A percentile compares a stretch with the other conserved stretches of the same genome.
Conservation (phyloP, 2,329 filamentous ascomycete species). For the Teratosphaeria gauchensis region DNA sequence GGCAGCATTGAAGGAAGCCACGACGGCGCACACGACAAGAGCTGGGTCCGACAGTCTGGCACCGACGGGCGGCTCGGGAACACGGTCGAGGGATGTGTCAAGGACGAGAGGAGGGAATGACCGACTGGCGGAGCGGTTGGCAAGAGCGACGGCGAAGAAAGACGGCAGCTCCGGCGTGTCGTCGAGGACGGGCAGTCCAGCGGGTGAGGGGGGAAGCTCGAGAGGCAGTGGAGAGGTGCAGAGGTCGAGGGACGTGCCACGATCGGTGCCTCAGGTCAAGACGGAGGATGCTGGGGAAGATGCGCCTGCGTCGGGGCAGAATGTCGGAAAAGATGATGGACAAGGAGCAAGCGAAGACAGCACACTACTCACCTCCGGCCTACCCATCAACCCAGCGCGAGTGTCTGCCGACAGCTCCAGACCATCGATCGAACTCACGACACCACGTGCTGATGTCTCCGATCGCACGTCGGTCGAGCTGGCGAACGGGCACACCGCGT, state of each 20-base stretch:
- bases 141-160: conserved; percentile 74
- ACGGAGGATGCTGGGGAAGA: background rate
- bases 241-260: conserved; percentile 23
- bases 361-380: conserved; percentile 20
- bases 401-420: conserved; percentile 21
- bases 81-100: conserved; percentile 3
- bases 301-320: background rate
- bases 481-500: conserved; percentile 18
- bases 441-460: conserved; percentile 3
- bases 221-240: conserved; percentile 35
- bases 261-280: conserved; percentile 1
- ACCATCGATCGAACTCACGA: conserved; percentile 13
- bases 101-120: conserved; percentile 14
- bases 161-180: conserved; percentile 38
- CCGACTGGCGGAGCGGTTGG: conserved; percentile 62
- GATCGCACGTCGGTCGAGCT: background rate
- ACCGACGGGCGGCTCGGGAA: background rate
- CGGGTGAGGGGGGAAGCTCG: conserved; percentile 33
- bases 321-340: background rate
- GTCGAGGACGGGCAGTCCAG: conserved; percentile 47
- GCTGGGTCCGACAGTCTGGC: conserved; percentile 7
- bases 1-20: conserved; percentile 25
- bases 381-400: conserved; percentile 27
- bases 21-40: conserved; percentile 10
- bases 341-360: background rate